A percentile compares a stretch with the other conserved stretches of the same genome.
Evolutionary conservation across 345 rosid genomes (phyloP).

Genomic region (Arabidopsis arenosa): DNA sequence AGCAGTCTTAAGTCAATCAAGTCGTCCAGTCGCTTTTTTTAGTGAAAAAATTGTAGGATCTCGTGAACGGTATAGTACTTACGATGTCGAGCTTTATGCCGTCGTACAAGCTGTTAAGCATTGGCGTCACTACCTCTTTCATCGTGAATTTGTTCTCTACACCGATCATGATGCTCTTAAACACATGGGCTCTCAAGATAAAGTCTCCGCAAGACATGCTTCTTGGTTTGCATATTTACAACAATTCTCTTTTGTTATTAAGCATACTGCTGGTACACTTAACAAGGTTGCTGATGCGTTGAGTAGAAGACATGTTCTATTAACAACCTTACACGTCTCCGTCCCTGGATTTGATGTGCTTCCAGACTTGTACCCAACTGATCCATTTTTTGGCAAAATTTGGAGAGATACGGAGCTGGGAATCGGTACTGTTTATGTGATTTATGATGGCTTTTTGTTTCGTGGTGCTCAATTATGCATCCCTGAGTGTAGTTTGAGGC

Average conservation of each 20-base stretch:
- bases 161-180: neutral
- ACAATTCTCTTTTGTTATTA: neutral
- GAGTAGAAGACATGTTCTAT: neutral
- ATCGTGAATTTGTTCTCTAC: too few species aligned
- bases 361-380: neutral
- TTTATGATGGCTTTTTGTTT: neutral
- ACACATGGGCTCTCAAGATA: neutral
- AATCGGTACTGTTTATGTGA: too few species aligned
- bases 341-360: neutral
- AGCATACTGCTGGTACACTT: neutral
- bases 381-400: neutral
- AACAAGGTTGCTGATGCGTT: neutral
- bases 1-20: neutral
- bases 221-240: neutral
- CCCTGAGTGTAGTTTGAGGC: neutral
- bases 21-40: neutral
- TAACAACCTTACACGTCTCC: accelerated
- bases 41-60: neutral
- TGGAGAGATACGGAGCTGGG: neutral
- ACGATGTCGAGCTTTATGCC: too few species aligned
- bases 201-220: neutral
- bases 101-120: too few species aligned
- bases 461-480: neutral
- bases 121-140: too few species aligned
- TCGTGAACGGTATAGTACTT: neutral